Percentiles rank a stretch among this genome's conserved stretches.
phyloP scores from a whole-genome alignment of 139 green algal genomes.

The Picochlorum sp. region DNA sequence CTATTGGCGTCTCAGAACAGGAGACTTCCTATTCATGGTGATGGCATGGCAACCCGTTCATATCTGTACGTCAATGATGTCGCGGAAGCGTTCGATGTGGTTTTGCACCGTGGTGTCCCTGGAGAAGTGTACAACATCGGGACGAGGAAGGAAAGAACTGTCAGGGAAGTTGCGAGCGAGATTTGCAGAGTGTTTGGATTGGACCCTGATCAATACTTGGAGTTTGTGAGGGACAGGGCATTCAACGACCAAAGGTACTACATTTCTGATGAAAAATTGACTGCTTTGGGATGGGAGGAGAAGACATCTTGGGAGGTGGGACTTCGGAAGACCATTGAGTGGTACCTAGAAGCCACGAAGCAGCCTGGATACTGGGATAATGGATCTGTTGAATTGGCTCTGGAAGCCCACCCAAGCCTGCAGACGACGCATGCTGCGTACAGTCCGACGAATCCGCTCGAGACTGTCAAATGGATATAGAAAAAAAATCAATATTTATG shows the following conservation, averaged over 20 bases:
- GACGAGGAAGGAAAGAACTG: slow-evolving; percentile 81
- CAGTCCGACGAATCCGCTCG: neutral
- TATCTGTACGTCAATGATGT: slow-evolving; percentile 95
- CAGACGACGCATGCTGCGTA: neutral
- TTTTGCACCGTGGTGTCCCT: slow-evolving; percentile 64
- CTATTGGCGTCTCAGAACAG: slow-evolving; percentile 56
- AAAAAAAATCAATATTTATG: neutral
- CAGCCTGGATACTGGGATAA: slow-evolving; percentile 62
- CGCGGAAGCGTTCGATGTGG: slow-evolving; percentile 76
- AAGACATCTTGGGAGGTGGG: slow-evolving; percentile 81
- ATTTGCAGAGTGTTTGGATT: too few relatives aligned
- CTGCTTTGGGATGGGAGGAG: slow-evolving; percentile 83
- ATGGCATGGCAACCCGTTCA: slow-evolving; percentile 32
- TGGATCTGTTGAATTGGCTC: slow-evolving; percentile 63
- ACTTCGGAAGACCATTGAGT: slow-evolving; percentile 84
- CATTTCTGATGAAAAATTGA: slow-evolving; percentile 89
- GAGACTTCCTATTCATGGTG: slow-evolving; percentile 63
- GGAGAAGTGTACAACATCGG: slow-evolving; percentile 97
- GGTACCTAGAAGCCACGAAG: slow-evolving; percentile 62
- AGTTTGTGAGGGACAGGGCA: too few relatives aligned
- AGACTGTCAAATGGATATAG: slow-evolving; percentile 2
- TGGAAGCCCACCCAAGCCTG: slow-evolving; percentile 47
- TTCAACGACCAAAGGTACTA: slow-evolving; percentile 94
- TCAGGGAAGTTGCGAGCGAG: slow-evolving; percentile 74
- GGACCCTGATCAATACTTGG: too few relatives aligned